Percentiles rank a stretch among this genome's conserved stretches.
phyloP scores from a whole-genome alignment of 192 early-diverging fungal species.

The Backusella psychrophila region DNA sequence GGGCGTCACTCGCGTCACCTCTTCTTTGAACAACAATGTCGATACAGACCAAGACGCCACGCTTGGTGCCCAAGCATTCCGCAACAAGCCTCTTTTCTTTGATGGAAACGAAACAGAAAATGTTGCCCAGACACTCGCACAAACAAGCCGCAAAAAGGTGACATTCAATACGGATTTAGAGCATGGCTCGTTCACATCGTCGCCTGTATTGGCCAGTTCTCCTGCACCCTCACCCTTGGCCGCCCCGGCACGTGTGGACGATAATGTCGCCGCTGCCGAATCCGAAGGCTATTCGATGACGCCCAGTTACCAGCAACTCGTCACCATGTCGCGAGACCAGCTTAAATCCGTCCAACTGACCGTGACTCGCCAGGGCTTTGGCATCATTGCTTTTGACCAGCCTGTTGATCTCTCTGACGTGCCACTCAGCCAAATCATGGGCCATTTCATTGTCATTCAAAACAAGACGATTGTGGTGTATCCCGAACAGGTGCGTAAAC shows the following conservation, averaged over 20 bases:
- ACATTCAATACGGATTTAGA: not conserved
- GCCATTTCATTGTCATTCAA: slow-evolving; percentile 73
- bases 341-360: slow-evolving; percentile 74
- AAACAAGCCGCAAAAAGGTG: not conserved
- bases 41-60: slow-evolving; percentile 31
- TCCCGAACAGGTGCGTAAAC: slow-evolving; percentile 76
- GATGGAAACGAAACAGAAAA: not conserved
- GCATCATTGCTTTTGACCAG: slow-evolving; percentile 72
- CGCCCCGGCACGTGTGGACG: not conserved
- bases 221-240: not conserved
- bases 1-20: not conserved
- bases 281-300: slow-evolving; percentile 67
- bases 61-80: slow-evolving; percentile 61
- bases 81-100: not conserved
- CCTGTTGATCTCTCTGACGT: slow-evolving; percentile 82
- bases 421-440: slow-evolving; percentile 63
- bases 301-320: slow-evolving; percentile 73
- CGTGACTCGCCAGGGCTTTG: slow-evolving; percentile 66
- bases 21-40: slow-evolving; percentile 38
- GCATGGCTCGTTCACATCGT: not conserved
- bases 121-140: not conserved
- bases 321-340: slow-evolving; percentile 63
- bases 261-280: not conserved
- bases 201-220: not conserved
- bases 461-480: slow-evolving; percentile 76